Evolutionary conservation across 2,329 filamentous ascomycete genomes (phyloP).

Genomic region (Neonectria faginata): DNA sequence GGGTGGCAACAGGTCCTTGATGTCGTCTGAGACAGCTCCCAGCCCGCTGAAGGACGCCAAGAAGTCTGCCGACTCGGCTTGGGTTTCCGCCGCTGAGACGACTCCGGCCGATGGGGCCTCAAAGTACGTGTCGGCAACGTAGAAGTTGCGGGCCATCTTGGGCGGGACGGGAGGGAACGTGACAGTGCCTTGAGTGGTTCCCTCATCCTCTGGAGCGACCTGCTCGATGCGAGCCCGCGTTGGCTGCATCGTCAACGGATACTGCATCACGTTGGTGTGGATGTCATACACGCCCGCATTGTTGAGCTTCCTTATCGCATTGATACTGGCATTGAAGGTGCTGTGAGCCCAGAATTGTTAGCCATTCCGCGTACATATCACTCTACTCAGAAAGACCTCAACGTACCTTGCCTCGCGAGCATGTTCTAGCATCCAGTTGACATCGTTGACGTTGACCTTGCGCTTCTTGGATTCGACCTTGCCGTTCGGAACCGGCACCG

Average conservation of each 20-base stretch:
- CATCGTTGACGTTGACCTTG: slow-evolving; percentile 88
- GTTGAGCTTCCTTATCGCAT: slow-evolving; percentile 75
- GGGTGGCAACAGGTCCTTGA: slow-evolving; percentile 73
- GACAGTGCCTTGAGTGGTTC: slow-evolving; percentile 46
- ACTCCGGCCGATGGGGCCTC: slow-evolving; percentile 63
- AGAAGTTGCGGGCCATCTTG: slow-evolving; percentile 66
- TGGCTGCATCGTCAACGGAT: slow-evolving; percentile 88
- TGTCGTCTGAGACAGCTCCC: slow-evolving; percentile 71
- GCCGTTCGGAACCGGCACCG: slow-evolving; percentile 78
- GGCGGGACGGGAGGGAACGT: slow-evolving; percentile 62
- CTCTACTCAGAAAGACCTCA: background rate
- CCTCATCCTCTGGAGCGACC: slow-evolving; percentile 61
- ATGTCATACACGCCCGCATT: slow-evolving; percentile 87
- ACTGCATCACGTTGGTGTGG: slow-evolving; percentile 93
- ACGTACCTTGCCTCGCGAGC: slow-evolving; percentile 86
- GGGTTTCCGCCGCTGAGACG: slow-evolving; percentile 58
- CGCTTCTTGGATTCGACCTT: slow-evolving; percentile 87
- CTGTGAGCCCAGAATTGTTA: slow-evolving; percentile 59
- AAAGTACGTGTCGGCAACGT: slow-evolving; percentile 66
- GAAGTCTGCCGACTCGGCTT: slow-evolving; percentile 59
- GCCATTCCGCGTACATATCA: slow-evolving; percentile 4
- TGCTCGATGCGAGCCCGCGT: slow-evolving; percentile 87
- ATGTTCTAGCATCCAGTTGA: slow-evolving; percentile 98
- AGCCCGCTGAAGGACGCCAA: slow-evolving; percentile 70
- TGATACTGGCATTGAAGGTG: slow-evolving; percentile 83